These are phyloP conservation scores for Brassica cretica DNA, from an alignment of 345 rosid species.

Conservation along the genomic window DNA sequence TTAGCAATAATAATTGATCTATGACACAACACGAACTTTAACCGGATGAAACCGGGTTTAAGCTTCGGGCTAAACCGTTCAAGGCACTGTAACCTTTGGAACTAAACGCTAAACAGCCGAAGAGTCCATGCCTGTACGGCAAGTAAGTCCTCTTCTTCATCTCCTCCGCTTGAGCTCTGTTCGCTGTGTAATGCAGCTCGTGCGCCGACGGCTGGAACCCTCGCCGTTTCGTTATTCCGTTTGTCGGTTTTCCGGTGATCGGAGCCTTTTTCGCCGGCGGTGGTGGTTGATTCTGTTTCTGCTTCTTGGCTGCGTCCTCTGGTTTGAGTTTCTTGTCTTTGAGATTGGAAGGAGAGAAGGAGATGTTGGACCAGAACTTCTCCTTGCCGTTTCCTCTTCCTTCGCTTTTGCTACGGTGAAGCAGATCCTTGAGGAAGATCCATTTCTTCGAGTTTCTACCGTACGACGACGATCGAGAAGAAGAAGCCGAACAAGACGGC, in stretches of 20 bases:
- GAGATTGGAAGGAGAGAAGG: constrained; percentile 53
- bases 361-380: constrained; percentile 71
- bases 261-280: constrained; percentile 47
- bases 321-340: constrained; percentile 59
- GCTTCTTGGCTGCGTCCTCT: constrained; percentile 9
- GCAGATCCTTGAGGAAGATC: constrained; percentile 87
- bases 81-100: constrained; percentile 94
- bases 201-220: constrained; percentile 80
- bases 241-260: constrained; percentile 39
- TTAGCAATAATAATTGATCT: not conserved
- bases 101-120: constrained; percentile 93
- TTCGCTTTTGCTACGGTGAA: constrained; percentile 89
- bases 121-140: constrained; percentile 90
- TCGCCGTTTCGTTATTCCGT: constrained; percentile 60
- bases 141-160: constrained; percentile 92
- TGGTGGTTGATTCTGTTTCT: constrained; percentile 44
- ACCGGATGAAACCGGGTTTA: constrained; percentile 91
- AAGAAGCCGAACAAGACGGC: constrained; percentile 63
- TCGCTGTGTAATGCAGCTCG: constrained; percentile 85
- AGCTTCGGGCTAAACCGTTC: constrained; percentile 82
- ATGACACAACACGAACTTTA: constrained; percentile 27
- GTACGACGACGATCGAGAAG: constrained; percentile 81
- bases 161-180: constrained; percentile 94
- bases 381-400: constrained; percentile 69
- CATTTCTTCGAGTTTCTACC: constrained; percentile 93